phyloP scores from a whole-genome alignment of 2,329 filamentous ascomycete genomes.

The Thelonectria blattea region DNA sequence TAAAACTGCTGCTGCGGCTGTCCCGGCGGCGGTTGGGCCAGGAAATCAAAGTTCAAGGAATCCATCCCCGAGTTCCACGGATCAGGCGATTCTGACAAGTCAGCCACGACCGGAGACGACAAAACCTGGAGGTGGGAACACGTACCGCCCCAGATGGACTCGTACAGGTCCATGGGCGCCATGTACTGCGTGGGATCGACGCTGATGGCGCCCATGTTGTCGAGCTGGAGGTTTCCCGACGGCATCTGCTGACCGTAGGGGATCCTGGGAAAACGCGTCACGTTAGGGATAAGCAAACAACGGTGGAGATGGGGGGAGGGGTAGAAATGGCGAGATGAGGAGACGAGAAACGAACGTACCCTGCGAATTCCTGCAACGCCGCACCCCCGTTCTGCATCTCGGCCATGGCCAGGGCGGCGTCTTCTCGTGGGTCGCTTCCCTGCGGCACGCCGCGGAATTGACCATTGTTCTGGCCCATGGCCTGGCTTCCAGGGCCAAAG shows the following conservation, averaged over 20 bases:
- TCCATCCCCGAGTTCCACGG: constrained; percentile 64
- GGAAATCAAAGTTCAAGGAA: constrained; percentile 65
- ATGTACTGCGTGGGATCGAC: constrained; percentile 65
- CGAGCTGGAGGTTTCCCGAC: constrained; percentile 43
- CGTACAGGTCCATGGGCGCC: constrained; percentile 71
- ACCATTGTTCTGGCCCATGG: constrained; percentile 31
- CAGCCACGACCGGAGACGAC: constrained; percentile 16
- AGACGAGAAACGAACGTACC: constrained; percentile 37
- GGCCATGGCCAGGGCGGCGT: constrained; percentile 69
- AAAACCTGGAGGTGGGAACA: constrained; percentile 27
- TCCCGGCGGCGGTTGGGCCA: constrained; percentile 64
- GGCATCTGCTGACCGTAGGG: constrained; percentile 49
- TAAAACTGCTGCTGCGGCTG: constrained; percentile 65
- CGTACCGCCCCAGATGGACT: constrained; percentile 72
- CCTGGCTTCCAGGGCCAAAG: constrained; percentile 34
- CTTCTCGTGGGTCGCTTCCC: constrained; percentile 60
- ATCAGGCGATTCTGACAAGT: constrained; percentile 60
- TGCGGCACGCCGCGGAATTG: constrained; percentile 38
- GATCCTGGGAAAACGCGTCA: constrained; percentile 34
- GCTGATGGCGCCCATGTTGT: constrained; percentile 56
- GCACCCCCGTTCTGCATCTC: constrained; percentile 65
- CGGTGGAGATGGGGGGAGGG: background rate
- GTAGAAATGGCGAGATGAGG: background rate
- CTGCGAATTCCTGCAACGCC: constrained; percentile 52
- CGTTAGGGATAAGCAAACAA: constrained; percentile 23